Base-by-base conservation (phyloP, 495 filamentous ascomycete species). In the Podospora bellae-mahoneyi region DNA sequence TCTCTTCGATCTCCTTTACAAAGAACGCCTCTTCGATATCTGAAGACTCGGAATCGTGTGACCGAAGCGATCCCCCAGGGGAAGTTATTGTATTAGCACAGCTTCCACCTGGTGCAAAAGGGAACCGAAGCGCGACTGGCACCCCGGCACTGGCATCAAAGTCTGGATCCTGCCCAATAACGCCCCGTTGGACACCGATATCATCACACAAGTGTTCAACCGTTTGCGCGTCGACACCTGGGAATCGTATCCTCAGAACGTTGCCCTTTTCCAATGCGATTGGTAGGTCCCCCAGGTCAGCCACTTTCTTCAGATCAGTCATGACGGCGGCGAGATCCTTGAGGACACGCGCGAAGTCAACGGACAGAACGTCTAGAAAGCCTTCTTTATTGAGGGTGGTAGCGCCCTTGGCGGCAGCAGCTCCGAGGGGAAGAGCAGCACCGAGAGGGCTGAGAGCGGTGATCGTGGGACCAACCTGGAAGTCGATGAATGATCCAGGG, bases 161-260 rank as follows among this genome's bases (percentile, higher is more conserved):
- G 54, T 89, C 87, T 56, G 88, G 82, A 71, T 99, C 95, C 79
- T 98, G 90, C 19, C 80, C 71, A 9, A 97, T 86, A 18, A 92
- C 81, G 3, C 95, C 95, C 44, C 92, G 81, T 56, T 85, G 84
- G 9, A 97, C 81, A 19, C 91, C 91, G n/a, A 94, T 84, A 77
- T 99, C 95, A 59, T 91, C 84, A 75, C 94, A 97, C 0, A 97
- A 83, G 18, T 84, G 80, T 75, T 96, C 92, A 0, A 98, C 93
- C 2, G 91, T 91, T 4, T 89, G 87, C 0, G 86, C 87, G 73
- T 97, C 94, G 69, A 94, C 96, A 26, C 95, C 95, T 1, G 92
- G 91, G 75, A 99, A 98, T 48, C 92, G 89, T 2, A 98, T 90
- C 13, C 91, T 86, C 7, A 99, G 80, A 3, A 82, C 77, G 55